Evolutionary conservation across 768 basidiomycete genomes (phyloP), one percentile per base, ranked within the genome.

Genomic region (Hydnomerulius pinastri): DNA sequence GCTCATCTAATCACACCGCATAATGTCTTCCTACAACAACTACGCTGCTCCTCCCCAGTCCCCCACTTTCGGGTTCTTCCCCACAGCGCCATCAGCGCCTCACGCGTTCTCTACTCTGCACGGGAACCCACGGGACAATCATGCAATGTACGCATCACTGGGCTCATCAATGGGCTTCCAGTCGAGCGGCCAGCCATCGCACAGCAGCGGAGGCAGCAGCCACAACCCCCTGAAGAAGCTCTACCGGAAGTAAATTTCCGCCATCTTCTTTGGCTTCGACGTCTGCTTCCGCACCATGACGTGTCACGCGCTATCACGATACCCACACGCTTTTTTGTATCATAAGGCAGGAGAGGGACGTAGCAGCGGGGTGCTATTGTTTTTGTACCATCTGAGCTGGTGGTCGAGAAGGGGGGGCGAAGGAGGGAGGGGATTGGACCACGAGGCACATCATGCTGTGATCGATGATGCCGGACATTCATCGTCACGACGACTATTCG

Each of bases 11-110:
- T 45, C 39, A 41, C 43, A 42, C 24, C 28, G 36, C 59, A 66
- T 62, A 55, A 79, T 81, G 79, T 75, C 82, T 59, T 76, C 73
- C 15, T 71, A 51, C 55, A 61, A 58, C 55, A 58, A 62, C 47
- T 76, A 72, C 69, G 63, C 70, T 33, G 59, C 73, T 17, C 55
- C 70, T 24, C 77, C 82, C 49, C 61, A 79, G 25, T 82, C 83
- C 2, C 82, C 83, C 50, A 75, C 76, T 4, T 81, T 69, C 58
- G 81, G 80, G 50, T 76, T 83, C 70, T 85, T 86, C 72, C 83
- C 83, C 28, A 65, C 73, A 13, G 77, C 63, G 9, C 70, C 77
- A 5, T 73, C 81, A 20, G 76, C 77, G 11, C 82, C 83, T 46
- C 80, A 83, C 48, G 78, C 82, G 11, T 84, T 86, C 63, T 64